Percentiles rank a stretch among this genome's conserved stretches.
phyloP scores from a whole-genome alignment of 2,329 filamentous ascomycete genomes.

The Hypoxylon sp. region DNA sequence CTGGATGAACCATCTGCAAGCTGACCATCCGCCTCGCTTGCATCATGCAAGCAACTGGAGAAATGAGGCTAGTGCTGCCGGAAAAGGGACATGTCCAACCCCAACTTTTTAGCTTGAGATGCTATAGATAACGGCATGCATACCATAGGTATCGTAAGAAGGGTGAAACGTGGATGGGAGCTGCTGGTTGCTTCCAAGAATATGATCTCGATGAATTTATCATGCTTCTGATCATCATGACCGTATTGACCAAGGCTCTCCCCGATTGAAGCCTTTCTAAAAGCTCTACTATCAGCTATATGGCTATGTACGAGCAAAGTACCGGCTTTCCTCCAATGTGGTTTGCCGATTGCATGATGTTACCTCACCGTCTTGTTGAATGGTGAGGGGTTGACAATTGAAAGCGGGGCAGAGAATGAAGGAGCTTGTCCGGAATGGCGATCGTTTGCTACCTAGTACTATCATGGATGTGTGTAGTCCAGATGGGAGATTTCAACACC shows the following conservation, averaged over 20 bases:
- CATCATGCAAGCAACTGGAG: conserved; percentile 46
- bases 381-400: conserved; percentile 39
- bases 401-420: conserved; percentile 37
- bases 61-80: conserved; percentile 45
- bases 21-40: conserved; percentile 40
- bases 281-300: conserved; percentile 12
- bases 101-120: conserved; percentile 27
- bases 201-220: conserved; percentile 13
- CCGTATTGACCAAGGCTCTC: conserved; percentile 6
- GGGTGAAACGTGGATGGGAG: conserved; percentile 24
- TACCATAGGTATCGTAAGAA: conserved; percentile 16
- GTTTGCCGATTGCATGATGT: conserved; percentile 36
- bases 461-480: no score
- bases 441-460: no score
- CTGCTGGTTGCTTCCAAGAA: conserved; percentile 16
- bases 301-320: conserved; percentile 17
- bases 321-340: conserved; percentile 14
- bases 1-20: conserved; percentile 36
- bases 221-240: conserved; percentile 12
- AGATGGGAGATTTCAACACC: no score
- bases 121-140: conserved; percentile 23
- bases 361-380: conserved; percentile 31
- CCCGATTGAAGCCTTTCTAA: conserved; percentile 15
- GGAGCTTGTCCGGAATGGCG: conserved; percentile 19
- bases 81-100: conserved; percentile 35